A percentile compares a stretch with the other conserved stretches of the same genome.
Conservation (phyloP, 2,329 filamentous ascomycete species). For the Verticillium zaregamsianum region DNA sequence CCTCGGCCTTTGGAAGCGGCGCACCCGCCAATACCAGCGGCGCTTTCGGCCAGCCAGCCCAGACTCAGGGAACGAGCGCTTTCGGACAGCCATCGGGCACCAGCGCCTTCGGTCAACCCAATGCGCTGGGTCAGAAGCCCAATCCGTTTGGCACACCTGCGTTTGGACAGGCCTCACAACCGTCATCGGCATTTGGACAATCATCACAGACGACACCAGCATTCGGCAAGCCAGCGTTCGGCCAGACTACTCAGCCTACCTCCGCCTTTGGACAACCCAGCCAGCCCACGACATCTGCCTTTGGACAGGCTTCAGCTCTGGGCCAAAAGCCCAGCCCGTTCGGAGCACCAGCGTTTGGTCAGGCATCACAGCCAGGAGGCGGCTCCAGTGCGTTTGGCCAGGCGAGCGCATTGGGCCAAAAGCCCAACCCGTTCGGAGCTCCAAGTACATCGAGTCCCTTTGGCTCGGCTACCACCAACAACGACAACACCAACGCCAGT, state of each 20-base stretch:
- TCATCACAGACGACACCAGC: slow-evolving; percentile 3
- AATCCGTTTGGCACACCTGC: slow-evolving; percentile 27
- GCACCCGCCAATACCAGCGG: slow-evolving; percentile 14
- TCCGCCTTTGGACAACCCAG: slow-evolving; percentile 26
- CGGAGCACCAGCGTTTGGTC: slow-evolving; percentile 14
- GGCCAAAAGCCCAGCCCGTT: slow-evolving; percentile 28
- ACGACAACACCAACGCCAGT: slow-evolving; percentile 5
- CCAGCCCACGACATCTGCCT: slow-evolving; percentile 20
- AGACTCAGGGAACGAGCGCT: slow-evolving; percentile 17
- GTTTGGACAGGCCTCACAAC: slow-evolving; percentile 35
- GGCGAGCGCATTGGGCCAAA: slow-evolving; percentile 29
- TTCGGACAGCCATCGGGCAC: slow-evolving; percentile 40
- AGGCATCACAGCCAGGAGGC: slow-evolving; percentile 7
- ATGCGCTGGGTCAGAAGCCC: slow-evolving; percentile 18
- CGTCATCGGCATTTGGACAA: slow-evolving; percentile 23
- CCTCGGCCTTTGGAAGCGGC: slow-evolving; percentile 6
- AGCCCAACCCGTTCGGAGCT: slow-evolving; percentile 31
- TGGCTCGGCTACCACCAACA: slow-evolving; percentile 5
- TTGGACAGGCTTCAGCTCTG: slow-evolving; percentile 30
- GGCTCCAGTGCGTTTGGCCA: slow-evolving; percentile 29
- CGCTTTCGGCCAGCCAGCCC: slow-evolving; percentile 41
- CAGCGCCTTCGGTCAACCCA: slow-evolving; percentile 26
- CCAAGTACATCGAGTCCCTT: slow-evolving; percentile 19
- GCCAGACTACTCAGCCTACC: slow-evolving; percentile 26
- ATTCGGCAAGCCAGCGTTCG: slow-evolving; percentile 37